These are phyloP conservation scores for Aspergillus brasiliensis DNA, from an alignment of 2,329 filamentous ascomycete species.

Conservation along the genomic window DNA sequence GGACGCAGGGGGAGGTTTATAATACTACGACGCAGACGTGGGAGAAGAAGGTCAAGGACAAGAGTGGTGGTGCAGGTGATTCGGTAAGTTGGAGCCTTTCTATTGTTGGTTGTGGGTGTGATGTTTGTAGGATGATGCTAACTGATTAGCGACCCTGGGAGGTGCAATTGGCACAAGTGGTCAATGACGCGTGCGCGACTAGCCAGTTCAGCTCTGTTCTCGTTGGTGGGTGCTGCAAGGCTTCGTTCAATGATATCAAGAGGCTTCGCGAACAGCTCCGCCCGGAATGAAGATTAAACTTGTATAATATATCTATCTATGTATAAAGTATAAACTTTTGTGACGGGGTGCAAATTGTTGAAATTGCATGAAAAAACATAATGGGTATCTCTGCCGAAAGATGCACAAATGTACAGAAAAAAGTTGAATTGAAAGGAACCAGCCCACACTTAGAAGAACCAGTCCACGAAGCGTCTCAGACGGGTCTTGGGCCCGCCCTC, in stretches of 20 bases:
- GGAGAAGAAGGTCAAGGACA: conserved; percentile 42
- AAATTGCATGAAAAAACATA: conserved; percentile 10
- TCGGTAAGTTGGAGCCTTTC: conserved; percentile 13
- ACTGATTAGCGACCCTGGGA: conserved; percentile 39
- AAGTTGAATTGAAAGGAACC: not conserved
- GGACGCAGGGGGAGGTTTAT: conserved; percentile 68
- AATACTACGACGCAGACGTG: conserved; percentile 65
- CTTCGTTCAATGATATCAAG: conserved; percentile 40
- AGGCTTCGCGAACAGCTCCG: conserved; percentile 29
- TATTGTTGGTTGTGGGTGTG: not conserved
- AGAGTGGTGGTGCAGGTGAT: conserved; percentile 21
- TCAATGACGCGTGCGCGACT: conserved; percentile 32
- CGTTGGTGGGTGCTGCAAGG: conserved; percentile 53
- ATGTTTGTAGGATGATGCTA: conserved; percentile 9
- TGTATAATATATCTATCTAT: not conserved
- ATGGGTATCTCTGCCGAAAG: conserved; percentile 18
- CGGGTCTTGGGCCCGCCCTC: conserved; percentile 19
- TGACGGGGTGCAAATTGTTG: not conserved
- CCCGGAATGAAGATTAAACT: not conserved
- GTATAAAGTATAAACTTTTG: not conserved
- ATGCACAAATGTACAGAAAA: conserved; percentile 24
- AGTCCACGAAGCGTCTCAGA: conserved; percentile 29
- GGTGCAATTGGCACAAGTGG: conserved; percentile 36
- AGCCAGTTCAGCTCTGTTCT: conserved; percentile 35
- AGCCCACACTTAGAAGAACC: conserved; percentile 25